Evolutionary conservation across 192 early-diverging fungal genomes (phyloP).

Genomic region (Linnemannia exigua): DNA sequence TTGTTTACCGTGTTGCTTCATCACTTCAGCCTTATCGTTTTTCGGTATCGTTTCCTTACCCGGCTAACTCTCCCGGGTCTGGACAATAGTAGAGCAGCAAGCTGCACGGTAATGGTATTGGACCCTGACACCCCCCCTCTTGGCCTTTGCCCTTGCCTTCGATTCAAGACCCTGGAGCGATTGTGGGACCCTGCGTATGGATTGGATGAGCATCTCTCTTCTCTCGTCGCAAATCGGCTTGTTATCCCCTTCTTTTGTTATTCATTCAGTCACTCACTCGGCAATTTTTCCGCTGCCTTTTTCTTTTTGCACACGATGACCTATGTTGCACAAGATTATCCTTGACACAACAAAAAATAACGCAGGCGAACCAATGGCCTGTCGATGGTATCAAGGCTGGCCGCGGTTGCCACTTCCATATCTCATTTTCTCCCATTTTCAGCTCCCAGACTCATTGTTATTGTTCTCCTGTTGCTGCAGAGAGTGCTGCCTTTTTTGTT

Average conservation of each 20-base stretch:
- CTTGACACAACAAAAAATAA: background rate
- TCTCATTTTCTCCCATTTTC: background rate
- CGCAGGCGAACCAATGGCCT: background rate
- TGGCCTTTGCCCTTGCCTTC: background rate
- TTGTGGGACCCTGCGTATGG: conserved; percentile 6
- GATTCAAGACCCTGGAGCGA: background rate
- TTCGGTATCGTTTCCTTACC: background rate
- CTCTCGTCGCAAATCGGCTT: background rate
- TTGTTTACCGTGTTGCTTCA: background rate
- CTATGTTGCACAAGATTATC: conserved; percentile 1
- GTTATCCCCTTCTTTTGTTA: background rate
- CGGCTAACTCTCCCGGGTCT: background rate
- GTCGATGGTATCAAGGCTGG: background rate
- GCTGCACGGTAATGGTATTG: conserved; percentile 2
- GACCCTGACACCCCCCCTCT: background rate
- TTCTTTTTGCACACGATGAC: conserved; percentile 3
- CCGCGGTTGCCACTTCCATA: background rate
- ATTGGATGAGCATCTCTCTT: background rate
- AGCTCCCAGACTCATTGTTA: background rate
- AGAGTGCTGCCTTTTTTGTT: background rate
- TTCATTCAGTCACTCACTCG: background rate
- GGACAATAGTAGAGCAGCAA: background rate
- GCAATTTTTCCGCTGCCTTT: background rate
- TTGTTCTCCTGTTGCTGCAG: background rate
- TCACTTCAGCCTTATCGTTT: background rate